Percentiles rank a stretch among this genome's conserved stretches.
Evolutionary conservation across 2,329 filamentous ascomycete genomes (phyloP).

Genomic region (Hirsutella thompsonii): DNA sequence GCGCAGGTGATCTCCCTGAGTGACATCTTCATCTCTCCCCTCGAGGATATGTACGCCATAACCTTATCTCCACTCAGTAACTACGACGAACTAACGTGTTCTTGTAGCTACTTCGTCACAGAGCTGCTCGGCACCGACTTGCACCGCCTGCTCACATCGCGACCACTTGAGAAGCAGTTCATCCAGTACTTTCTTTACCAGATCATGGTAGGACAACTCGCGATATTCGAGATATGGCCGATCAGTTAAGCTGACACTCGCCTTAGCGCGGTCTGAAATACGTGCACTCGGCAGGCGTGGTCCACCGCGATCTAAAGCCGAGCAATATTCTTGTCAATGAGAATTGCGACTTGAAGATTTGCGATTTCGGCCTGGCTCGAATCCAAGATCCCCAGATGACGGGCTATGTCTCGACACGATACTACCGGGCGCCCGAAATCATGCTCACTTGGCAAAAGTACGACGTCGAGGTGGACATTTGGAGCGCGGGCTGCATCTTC

Average conservation of each 20-base stretch:
- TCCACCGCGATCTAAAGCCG: slow-evolving; percentile 94
- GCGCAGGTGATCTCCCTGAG: slow-evolving; percentile 85
- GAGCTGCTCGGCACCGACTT: slow-evolving; percentile 94
- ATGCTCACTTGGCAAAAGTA: slow-evolving; percentile 99
- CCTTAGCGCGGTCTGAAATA: slow-evolving; percentile 89
- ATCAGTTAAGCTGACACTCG: not conserved
- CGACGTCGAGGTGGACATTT: slow-evolving; percentile 97
- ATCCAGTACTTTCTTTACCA: slow-evolving; percentile 99
- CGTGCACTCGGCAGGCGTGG: slow-evolving; percentile 94
- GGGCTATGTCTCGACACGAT: slow-evolving; percentile 94
- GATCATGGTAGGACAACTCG: slow-evolving; percentile 60
- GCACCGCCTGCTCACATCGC: slow-evolving; percentile 85
- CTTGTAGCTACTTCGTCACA: slow-evolving; percentile 86
- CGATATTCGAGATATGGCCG: not conserved
- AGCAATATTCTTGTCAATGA: slow-evolving; percentile 99
- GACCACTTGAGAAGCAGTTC: slow-evolving; percentile 97
- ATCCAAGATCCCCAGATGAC: slow-evolving; percentile 99
- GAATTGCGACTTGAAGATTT: slow-evolving; percentile 99
- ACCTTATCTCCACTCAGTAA: slow-evolving; percentile 3
- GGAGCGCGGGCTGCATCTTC: slow-evolving; percentile 98
- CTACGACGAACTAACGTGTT: slow-evolving; percentile 7
- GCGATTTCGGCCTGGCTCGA: slow-evolving; percentile 92
- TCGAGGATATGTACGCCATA: slow-evolving; percentile 81
- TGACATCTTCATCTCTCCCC: slow-evolving; percentile 98
- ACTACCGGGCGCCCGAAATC: slow-evolving; percentile 97